A percentile compares a stretch with the other conserved stretches of the same genome.
Conservation (phyloP, 1,284 basidiomycete genomes). For the Vanrija sp. region DNA sequence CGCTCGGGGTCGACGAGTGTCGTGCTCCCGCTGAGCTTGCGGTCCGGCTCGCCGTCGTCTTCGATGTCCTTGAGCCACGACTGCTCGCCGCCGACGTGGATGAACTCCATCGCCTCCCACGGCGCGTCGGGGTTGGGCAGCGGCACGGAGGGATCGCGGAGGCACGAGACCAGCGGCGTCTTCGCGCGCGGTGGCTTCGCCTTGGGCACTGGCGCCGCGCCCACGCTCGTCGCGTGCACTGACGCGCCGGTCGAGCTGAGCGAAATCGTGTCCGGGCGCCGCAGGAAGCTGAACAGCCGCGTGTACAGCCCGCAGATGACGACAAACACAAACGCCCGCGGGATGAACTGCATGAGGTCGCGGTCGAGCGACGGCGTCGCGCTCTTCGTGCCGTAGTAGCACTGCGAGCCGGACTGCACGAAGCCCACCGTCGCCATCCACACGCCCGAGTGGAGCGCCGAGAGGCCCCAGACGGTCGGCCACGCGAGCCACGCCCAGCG, state of each 20-base stretch:
- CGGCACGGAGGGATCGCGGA: too few species aligned
- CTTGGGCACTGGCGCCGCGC: background rate
- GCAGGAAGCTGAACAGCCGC: slow-evolving; percentile 37
- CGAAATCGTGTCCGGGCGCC: slow-evolving; percentile 44
- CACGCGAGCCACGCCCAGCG: slow-evolving; percentile 26
- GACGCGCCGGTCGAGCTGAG: slow-evolving; percentile 4
- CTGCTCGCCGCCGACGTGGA: background rate
- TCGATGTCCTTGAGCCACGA: background rate
- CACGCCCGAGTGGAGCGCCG: slow-evolving; percentile 32
- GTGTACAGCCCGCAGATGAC: slow-evolving; percentile 37
- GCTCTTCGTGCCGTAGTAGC: slow-evolving; percentile 32
- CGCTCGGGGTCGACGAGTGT: background rate
- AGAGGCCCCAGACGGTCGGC: slow-evolving; percentile 30
- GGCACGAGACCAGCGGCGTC: too few species aligned
- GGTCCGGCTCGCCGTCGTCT: background rate
- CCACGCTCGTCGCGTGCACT: background rate
- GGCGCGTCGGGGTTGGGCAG: too few species aligned
- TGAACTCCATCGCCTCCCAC: background rate
- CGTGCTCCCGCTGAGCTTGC: background rate
- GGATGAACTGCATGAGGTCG: slow-evolving; percentile 42
- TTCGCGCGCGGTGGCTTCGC: too few species aligned
- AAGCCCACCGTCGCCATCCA: slow-evolving; percentile 36
- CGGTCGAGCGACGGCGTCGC: slow-evolving; percentile 19
- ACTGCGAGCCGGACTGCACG: slow-evolving; percentile 27
- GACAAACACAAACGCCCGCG: slow-evolving; percentile 41